A percentile compares a stretch with the other conserved stretches of the same genome.
These are phyloP conservation scores for Guyanaporus albipodus DNA, from an alignment of 768 basidiomycete genomes.

Conservation along the genomic window DNA sequence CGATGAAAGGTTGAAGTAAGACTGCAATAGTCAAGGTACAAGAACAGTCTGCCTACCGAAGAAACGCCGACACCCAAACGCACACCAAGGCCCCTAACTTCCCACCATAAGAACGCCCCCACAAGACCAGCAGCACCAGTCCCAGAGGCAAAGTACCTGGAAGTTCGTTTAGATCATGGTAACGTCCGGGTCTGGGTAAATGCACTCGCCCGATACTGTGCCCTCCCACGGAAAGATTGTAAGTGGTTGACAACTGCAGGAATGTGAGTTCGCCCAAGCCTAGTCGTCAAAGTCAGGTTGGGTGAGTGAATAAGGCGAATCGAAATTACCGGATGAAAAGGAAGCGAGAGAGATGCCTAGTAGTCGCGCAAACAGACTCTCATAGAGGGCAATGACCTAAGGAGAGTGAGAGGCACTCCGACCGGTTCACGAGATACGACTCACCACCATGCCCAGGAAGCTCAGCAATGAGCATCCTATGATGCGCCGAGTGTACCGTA, in stretches of 20 bases:
- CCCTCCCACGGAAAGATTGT: constrained; percentile 66
- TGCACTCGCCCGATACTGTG: constrained; percentile 71
- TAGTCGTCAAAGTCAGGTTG: constrained; percentile 27
- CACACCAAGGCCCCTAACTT: constrained; percentile 81
- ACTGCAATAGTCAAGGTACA: not conserved
- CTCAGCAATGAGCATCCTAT: constrained; percentile 72
- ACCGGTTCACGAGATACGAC: constrained; percentile 24
- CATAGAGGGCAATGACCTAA: constrained; percentile 75
- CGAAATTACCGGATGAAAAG: constrained; percentile 71
- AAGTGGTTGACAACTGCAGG: constrained; percentile 87
- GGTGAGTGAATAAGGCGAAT: not conserved
- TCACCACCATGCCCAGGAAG: constrained; percentile 82
- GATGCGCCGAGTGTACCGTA: constrained; percentile 75
- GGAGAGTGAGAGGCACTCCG: not conserved
- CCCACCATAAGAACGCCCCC: constrained; percentile 95
- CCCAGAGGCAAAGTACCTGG: constrained; percentile 86
- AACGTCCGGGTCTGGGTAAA: not conserved
- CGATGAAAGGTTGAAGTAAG: not conserved
- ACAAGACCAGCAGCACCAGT: constrained; percentile 93
- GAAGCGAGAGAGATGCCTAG: constrained; percentile 80
- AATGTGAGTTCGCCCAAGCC: constrained; percentile 94
- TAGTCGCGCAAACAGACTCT: constrained; percentile 62
- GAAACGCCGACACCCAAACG: constrained; percentile 78
- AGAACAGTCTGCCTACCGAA: constrained; percentile 47
- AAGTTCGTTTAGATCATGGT: not conserved